phyloP scores from a whole-genome alignment of 2,329 filamentous ascomycete genomes.

The Xylariomycetidae sp. region DNA sequence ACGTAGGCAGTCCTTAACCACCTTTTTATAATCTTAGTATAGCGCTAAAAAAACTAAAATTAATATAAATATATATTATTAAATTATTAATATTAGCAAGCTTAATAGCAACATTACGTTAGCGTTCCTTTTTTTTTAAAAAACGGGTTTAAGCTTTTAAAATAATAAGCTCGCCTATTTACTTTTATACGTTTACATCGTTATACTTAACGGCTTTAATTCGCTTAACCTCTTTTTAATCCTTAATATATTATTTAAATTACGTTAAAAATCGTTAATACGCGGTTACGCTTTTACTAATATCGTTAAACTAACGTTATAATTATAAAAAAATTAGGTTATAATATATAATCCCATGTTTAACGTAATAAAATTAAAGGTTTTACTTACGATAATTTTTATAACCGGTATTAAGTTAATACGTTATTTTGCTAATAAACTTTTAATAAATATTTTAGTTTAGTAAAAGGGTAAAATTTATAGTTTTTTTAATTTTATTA shows the following conservation, averaged over 20 bases:
- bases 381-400: background rate
- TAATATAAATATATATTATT: conserved; percentile 1
- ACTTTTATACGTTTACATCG: too few relatives aligned
- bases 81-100: background rate
- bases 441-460: too few relatives aligned
- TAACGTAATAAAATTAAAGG: background rate
- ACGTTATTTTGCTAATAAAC: background rate
- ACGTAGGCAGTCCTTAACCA: background rate
- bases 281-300: conserved; percentile 1
- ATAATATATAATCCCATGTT: background rate
- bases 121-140: background rate
- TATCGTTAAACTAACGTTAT: background rate
- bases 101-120: background rate
- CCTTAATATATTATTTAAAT: background rate
- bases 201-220: too few relatives aligned
- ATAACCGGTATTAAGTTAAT: background rate
- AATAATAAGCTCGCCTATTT: background rate
- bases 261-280: too few relatives aligned
- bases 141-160: background rate
- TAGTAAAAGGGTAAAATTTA: background rate
- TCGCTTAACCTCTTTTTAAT: background rate
- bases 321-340: background rate
- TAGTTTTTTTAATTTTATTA: conserved; percentile 1
- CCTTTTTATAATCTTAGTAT: background rate
- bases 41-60: background rate